Evolutionary conservation across 768 basidiomycete species (phyloP), one percentile per base, ranked within the genome.

Genomic region (Hypholoma fasciculare): DNA sequence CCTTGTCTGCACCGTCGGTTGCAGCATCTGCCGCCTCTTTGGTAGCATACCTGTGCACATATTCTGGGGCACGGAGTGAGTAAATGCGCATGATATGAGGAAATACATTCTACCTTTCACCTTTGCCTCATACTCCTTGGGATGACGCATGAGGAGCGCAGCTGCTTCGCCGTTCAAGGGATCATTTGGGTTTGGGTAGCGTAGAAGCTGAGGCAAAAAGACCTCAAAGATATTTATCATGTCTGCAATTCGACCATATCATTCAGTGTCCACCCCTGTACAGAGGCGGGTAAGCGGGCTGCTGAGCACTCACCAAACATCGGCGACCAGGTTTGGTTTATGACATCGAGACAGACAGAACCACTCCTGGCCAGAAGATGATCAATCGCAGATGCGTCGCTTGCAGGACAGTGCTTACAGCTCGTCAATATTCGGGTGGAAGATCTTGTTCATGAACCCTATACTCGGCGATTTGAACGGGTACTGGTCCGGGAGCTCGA

Each of bases 381-480:
- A 60, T 56, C 27, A 40, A 38, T 14, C 54, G 27, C 38, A 37
- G 46, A 20, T 5, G 19, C 53, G n/a, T 44, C n/a, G 42, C 37
- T 40, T 30, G 56, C 26, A 43, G 16, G 12, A 53, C 43, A 23
- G 47, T n/a, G 79, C 94, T 69, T 72, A 98, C 90, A 97, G 78
- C 74, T 99, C 97, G 75, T 99, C 97, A 68, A 99, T 99, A 70
- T 99, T 99, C 17, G 97, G 97, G 67, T 98, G 97, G 71, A 97
- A 98, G 72, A 99, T 98, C 89, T 98, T 98, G 84, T 99, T 99
- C 94, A 97, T 96, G 76, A 99, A 99, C 1, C 97, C 97, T 64
- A 99, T 99, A 70, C 93, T 95, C 5, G 97, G 97, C 27, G 94
- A 96, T 75, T 98, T 98, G 86, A 90, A 99, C 2, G 97, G 97